Conservation (phyloP, 2,329 filamentous ascomycete genomes). For the Penicillium verrucosum region DNA sequence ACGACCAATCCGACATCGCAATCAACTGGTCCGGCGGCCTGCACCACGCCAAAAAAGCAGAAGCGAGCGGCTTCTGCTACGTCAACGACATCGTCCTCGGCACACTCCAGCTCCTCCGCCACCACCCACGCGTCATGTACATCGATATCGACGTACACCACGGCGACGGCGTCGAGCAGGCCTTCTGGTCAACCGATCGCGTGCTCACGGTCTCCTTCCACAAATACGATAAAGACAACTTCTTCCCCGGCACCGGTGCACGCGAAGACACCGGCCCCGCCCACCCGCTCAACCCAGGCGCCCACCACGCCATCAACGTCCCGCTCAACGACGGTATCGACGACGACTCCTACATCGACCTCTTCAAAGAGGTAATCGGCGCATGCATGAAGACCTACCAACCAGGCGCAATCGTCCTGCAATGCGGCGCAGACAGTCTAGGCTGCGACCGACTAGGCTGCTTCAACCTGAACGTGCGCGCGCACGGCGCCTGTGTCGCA, state of each 20-base stretch:
- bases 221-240: constrained; percentile 81
- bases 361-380: constrained; percentile 79
- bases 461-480: constrained; percentile 95
- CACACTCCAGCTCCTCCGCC: constrained; percentile 80
- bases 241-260: constrained; percentile 89
- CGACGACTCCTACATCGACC: constrained; percentile 78
- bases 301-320: constrained; percentile 86
- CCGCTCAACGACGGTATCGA: constrained; percentile 88
- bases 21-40: constrained; percentile 97
- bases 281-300: constrained; percentile 78
- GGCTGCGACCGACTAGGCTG: constrained; percentile 89
- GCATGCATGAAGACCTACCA: constrained; percentile 77
- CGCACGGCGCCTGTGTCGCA: constrained; percentile 85
- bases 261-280: constrained; percentile 80
- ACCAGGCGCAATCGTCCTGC: constrained; percentile 87
- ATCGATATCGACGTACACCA: constrained; percentile 94
- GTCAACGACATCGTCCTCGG: constrained; percentile 97
- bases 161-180: constrained; percentile 85
- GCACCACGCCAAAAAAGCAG: constrained; percentile 91
- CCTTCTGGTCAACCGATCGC: constrained; percentile 83
- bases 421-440: constrained; percentile 92
- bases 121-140: constrained; percentile 82
- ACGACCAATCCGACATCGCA: constrained; percentile 86
- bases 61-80: constrained; percentile 96
- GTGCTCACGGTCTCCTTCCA: constrained; percentile 95